Evolutionary conservation across 768 basidiomycete species (phyloP).

Genomic region (Leccinum ochraceum): DNA sequence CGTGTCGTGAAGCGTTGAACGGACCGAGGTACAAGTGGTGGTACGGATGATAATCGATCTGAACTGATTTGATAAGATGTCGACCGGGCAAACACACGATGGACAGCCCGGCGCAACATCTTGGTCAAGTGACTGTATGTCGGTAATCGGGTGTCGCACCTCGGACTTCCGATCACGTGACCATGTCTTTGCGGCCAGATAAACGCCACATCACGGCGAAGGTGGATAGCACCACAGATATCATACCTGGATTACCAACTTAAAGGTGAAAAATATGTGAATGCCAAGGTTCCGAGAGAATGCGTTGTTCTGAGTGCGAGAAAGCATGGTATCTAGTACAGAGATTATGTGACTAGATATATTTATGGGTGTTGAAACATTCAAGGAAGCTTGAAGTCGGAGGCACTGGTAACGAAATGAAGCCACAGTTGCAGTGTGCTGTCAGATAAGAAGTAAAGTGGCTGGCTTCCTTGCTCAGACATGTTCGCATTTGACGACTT

Average conservation of each 20-base stretch:
- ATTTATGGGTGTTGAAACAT: not conserved
- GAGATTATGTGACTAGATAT: too few relatives aligned
- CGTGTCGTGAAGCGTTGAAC: not conserved
- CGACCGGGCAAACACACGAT: too few relatives aligned
- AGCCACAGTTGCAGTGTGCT: not conserved
- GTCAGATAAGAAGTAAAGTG: not conserved
- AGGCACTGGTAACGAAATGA: not conserved
- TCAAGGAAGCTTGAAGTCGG: not conserved
- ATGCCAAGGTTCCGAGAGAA: too few relatives aligned
- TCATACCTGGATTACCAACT: too few relatives aligned
- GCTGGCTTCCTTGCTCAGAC: conserved; percentile 5
- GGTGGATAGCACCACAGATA: too few relatives aligned
- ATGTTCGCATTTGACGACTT: not conserved
- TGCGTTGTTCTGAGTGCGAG: not conserved
- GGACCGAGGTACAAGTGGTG: not conserved
- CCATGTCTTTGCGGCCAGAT: too few relatives aligned
- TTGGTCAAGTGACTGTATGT: not conserved
- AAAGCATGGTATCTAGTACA: not conserved
- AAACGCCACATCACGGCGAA: too few relatives aligned
- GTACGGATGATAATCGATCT: too few relatives aligned
- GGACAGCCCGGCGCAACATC: conserved; percentile 13
- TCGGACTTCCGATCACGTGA: conserved; percentile 5
- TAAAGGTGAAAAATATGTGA: too few relatives aligned
- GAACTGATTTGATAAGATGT: too few relatives aligned
- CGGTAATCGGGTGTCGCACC: conserved; percentile 12